Conservation (phyloP, 208 protist species). For the Crithidia sp. region DNA sequence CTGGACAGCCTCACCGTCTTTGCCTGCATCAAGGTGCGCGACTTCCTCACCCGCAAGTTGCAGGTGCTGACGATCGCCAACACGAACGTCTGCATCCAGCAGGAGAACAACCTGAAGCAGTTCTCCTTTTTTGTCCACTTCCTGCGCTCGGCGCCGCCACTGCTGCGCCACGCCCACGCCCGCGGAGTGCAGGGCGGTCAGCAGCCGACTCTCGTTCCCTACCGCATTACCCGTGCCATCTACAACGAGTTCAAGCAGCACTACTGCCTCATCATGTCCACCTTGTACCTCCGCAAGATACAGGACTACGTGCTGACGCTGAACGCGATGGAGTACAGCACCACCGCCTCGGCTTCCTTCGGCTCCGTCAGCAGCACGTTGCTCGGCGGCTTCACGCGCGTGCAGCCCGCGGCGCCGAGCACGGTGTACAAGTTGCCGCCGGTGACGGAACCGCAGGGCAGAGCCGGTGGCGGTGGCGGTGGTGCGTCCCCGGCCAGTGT, state of each 20-base stretch:
- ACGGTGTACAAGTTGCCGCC: slow-evolving; percentile 55
- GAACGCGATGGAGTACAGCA: slow-evolving; percentile 74
- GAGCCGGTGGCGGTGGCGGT: slow-evolving; percentile 1
- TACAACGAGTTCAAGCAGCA: slow-evolving; percentile 77
- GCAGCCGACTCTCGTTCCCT: slow-evolving; percentile 49
- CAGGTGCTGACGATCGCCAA: slow-evolving; percentile 58
- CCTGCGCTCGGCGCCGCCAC: slow-evolving; percentile 49
- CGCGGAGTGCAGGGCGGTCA: slow-evolving; percentile 27
- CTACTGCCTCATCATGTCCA: slow-evolving; percentile 81
- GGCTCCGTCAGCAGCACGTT: slow-evolving; percentile 19
- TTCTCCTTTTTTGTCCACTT: slow-evolving; percentile 79
- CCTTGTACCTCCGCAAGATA: slow-evolving; percentile 70
- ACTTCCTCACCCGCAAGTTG: slow-evolving; percentile 76
- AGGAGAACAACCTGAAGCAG: slow-evolving; percentile 76
- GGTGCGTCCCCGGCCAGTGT: not conserved
- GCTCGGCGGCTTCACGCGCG: slow-evolving; percentile 19
- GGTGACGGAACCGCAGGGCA: slow-evolving; percentile 41
- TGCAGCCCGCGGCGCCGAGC: slow-evolving; percentile 26
- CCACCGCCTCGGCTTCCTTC: slow-evolving; percentile 19
- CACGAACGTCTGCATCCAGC: slow-evolving; percentile 88
- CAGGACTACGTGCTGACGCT: slow-evolving; percentile 79
- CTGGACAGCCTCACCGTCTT: slow-evolving; percentile 77
- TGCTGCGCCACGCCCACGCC: slow-evolving; percentile 55
- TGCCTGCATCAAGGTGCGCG: slow-evolving; percentile 78
- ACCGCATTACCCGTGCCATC: slow-evolving; percentile 66